These are phyloP conservation scores for Aureobasidium namibiae DNA, from an alignment of 2,329 filamentous ascomycete species.

Conservation along the genomic window DNA sequence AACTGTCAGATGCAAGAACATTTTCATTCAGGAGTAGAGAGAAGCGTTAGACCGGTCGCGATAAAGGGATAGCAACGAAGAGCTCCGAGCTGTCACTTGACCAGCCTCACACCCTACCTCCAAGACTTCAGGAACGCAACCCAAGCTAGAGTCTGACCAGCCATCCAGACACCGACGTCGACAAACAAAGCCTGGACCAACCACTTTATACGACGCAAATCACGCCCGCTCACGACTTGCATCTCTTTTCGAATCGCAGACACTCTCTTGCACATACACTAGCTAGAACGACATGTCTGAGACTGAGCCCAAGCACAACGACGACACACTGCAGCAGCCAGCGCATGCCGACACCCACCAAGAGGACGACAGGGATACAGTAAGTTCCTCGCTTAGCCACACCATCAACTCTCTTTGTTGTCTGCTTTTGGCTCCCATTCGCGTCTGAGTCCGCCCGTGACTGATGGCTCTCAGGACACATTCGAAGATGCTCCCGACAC, in stretches of 20 bases:
- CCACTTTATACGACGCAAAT: not conserved
- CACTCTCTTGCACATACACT: not conserved
- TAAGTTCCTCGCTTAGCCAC: constrained; percentile 6
- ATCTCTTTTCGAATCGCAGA: not conserved
- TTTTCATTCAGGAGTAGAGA: constrained; percentile 8
- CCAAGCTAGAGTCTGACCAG: constrained; percentile 1
- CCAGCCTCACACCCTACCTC: not conserved
- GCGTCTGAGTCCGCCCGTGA: not conserved
- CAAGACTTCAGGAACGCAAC: constrained; percentile 4
- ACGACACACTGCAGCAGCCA: constrained; percentile 1
- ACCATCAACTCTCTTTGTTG: not conserved
- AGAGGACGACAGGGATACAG: constrained; percentile 10
- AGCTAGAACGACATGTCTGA: constrained; percentile 2
- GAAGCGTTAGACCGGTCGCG: not conserved
- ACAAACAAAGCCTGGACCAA: constrained; percentile 13
- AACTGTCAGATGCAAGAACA: not conserved
- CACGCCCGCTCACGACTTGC: not conserved
- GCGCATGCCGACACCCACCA: not conserved
- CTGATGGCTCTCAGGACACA: constrained; percentile 47
- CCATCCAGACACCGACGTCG: not conserved
- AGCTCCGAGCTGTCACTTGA: constrained; percentile 1
- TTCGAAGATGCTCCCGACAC: constrained; percentile 78
- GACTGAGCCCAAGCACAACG: not conserved
- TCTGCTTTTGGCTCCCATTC: not conserved
- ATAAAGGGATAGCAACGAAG: not conserved